Evolutionary conservation across 306 rosid species (phyloP), one percentile per base, ranked within the genome.

Genomic region (Vigna unguiculata): DNA sequence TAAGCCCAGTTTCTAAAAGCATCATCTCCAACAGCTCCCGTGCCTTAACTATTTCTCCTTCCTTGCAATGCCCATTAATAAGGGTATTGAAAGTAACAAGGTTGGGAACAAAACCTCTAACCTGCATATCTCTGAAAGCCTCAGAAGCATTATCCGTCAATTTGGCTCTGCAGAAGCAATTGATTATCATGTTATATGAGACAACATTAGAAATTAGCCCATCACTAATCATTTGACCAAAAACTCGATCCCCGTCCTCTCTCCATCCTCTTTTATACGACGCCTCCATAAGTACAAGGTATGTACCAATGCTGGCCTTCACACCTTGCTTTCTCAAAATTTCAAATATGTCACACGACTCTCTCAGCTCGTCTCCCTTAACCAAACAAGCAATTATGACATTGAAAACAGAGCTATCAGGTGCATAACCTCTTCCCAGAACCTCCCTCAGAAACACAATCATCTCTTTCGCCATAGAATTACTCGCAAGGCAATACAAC

Each of bases 81-180:
- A 91, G 93, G 36, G 93, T 94, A 81, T 91, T 94, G 65, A 86
- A 87, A 67, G 98, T 94, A 52, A 94, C 91, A 77, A 91, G 88
- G 86, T 80, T 91, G 9, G 97, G 98, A 76, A 73, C 63, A 64
- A 87, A 82, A 13, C 95, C 93, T 36, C 69, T 83, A 73, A 32
- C 53, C 72, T 62, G 87, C 92, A 94, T 89, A 58, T 87, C 81
- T 24, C 60, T 71, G 64, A 90, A 91, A 67, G 82, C 71, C 66
- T 85, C 83, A 36, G 73, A 83, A 28, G 98, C 96, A 48, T 75
- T 86, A 47, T 86, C 91, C 84, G 86, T 81, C 89, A 85, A 48
- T 60, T 82, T 86, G 49, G 90, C 85, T 87, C 77, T 86, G 83
- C 89, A 89, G 58, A 90, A 86, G 87, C 89, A 90, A 82, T 87